Base-by-base conservation (phyloP, 2,329 filamentous ascomycete species). In the Lachnellula cervina region DNA sequence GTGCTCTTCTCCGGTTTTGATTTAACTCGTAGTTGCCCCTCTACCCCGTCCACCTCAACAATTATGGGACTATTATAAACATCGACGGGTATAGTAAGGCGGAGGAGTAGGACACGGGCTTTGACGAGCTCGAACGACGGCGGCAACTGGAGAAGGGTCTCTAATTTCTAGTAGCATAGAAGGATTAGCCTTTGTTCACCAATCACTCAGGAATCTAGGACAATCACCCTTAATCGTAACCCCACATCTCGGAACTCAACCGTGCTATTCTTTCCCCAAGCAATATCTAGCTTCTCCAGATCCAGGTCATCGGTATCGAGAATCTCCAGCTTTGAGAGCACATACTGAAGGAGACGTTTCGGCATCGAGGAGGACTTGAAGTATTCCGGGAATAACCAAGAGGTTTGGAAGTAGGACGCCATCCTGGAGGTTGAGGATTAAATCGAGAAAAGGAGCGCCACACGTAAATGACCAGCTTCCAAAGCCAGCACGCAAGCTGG, bases 221-320 rank as follows among this genome's bases (percentile, higher is more conserved):
- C 11, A 71, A 77, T 65, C 77, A 89, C 90, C 78, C 90, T 82
- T 57, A 92, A 74, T 69, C 86, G 88, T 61, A 97, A 76, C 2
- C 88, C 90, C 56, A 97, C 87, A 78, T 97, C 88, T 64, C 87
- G 84, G 64, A 97, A 86, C 71, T 96, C 92, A 45, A 97, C 80
- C 0, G 88, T 87, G 42, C 87, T 94, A 62, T 87, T 86, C 71
- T 87, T 86, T 35, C 94, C 94, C 73, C 90, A 82, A 46, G 85
- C 86, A 63, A 97, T 83, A 64, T 95, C 90, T 60, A 97, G 75
- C 63, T 90, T 90, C 62, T 94, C 90, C 59, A 94, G 80, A 67
- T 97, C 89, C 63, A 97, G 77, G 13, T 88, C 86, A 68, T 95
- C 88, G 55, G 90, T 88, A 68, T 97, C 94, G 57, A 99, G 82